These are phyloP conservation scores for Tuber umbilicatum DNA, from an alignment of 495 filamentous ascomycete species.

Conservation along the genomic window DNA sequence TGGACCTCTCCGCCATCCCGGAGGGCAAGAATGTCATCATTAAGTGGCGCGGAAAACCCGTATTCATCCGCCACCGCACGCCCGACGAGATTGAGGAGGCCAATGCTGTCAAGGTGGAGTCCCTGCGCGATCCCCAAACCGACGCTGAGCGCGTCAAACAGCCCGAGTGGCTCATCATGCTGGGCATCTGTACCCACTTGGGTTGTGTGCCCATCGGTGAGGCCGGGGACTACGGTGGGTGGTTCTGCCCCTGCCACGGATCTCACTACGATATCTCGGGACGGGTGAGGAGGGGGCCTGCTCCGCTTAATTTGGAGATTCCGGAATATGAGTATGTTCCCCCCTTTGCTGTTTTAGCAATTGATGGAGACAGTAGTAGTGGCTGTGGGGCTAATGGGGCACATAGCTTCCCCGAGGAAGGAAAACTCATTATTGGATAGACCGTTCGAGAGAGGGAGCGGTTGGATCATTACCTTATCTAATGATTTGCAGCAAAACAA, in stretches of 20 bases:
- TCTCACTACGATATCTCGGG: constrained; percentile 99
- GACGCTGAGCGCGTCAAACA: constrained; percentile 93
- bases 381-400: constrained; percentile 8
- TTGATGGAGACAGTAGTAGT: neutral
- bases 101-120: constrained; percentile 65
- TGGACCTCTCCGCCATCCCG: constrained; percentile 82
- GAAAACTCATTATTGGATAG: constrained; percentile 75
- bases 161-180: constrained; percentile 98
- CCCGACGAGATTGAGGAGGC: constrained; percentile 77
- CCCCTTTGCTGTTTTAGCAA: neutral
- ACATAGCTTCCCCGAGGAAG: constrained; percentile 64
- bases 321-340: constrained; percentile 61
- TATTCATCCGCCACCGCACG: constrained; percentile 99
- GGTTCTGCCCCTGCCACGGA: constrained; percentile 99
- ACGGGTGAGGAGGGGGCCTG: constrained; percentile 89
- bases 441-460: neutral
- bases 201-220: constrained; percentile 99
- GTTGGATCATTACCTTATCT: neutral
- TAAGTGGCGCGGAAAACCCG: constrained; percentile 99
- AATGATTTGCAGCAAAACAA: neutral
- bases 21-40: constrained; percentile 99
- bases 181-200: constrained; percentile 98
- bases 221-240: constrained; percentile 94
- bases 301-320: constrained; percentile 94
- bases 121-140: constrained; percentile 80